phyloP scores from a whole-genome alignment of 805 yeast genomes.

The Candida ponderosae region DNA sequence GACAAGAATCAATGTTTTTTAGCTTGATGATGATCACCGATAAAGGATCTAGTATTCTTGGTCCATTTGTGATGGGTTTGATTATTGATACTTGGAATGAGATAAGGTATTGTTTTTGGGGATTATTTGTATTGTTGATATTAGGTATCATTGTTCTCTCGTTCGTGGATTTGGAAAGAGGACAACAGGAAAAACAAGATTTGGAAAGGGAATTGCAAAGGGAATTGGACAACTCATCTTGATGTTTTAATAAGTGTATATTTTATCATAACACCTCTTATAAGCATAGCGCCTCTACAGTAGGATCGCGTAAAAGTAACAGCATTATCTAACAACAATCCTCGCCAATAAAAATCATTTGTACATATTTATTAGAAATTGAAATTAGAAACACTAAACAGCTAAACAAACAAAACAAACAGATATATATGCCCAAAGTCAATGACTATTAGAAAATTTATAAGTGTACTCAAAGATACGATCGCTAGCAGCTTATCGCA shows the following conservation, averaged over 20 bases:
- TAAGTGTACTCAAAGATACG: no score
- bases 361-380: no score
- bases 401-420: no score
- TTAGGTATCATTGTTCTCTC: slow-evolving; percentile 51
- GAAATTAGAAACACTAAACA: no score
- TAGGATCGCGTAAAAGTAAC: no score
- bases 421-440: no score
- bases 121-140: slow-evolving; percentile 45
- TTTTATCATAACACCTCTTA: no score
- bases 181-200: slow-evolving; percentile 43
- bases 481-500: no score
- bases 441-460: no score
- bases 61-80: slow-evolving; percentile 67
- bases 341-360: no score
- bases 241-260: background rate
- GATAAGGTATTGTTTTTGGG: slow-evolving; percentile 64
- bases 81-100: slow-evolving; percentile 69
- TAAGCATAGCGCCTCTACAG: no score
- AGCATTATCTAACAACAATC: no score
- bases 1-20: slow-evolving; percentile 70
- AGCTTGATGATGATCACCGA: slow-evolving; percentile 73
- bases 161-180: slow-evolving; percentile 52
- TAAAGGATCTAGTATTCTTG: slow-evolving; percentile 69
- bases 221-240: background rate
- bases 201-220: slow-evolving; percentile 21